Base-by-base conservation (phyloP, 2,329 filamentous ascomycete genomes). In the Talaromyces sp. region DNA sequence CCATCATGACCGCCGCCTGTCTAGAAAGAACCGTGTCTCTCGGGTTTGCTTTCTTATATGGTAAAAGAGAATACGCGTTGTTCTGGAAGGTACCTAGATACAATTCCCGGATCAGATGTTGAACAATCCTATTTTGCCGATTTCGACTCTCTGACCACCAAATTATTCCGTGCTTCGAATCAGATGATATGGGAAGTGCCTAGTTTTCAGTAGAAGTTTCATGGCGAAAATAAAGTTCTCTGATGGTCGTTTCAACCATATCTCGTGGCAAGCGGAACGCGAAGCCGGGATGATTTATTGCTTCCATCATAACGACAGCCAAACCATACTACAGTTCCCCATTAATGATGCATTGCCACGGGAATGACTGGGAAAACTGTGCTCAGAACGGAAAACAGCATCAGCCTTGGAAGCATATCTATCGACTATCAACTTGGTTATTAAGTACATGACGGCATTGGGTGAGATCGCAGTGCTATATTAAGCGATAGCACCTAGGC, bases 241-340 rank as follows among this genome's bases (percentile, higher is more conserved):
- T 1, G 15, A n/a, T 13, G 7, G 17, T 13, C 11, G 3, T 54
- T 7, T 29, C 13, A n/a, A 29, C 15, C 58, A 38, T 15, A n/a
- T 29, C 15, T 36, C 8, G 60, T 54, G 60, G 60, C 47, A 43
- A 54, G 19, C 60, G 60, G 60, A 62, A 62, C 34, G 19, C 38
- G 34, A 62, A 54, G 34, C 60, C 60, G 60, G 8, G 17, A 47
- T 60, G 58, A 60, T 43, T 45, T n/a, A 38, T 27, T 38, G 11
- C 11, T 56, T 36, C 5, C 53, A 56, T 56, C 53, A 36, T 56
- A 22, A 17, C 27, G 27, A 5, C 27, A 29, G 3, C 27, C 5
- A 5, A 5, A 54, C 2, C 17, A 31, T 11, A 19, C 17, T 54
- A 34, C 15, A 53, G 3, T 53, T 53, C 6, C 5, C 5, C 47